phyloP scores from a whole-genome alignment of 139 green algal species.

The Mychonastes homosphaera region DNA sequence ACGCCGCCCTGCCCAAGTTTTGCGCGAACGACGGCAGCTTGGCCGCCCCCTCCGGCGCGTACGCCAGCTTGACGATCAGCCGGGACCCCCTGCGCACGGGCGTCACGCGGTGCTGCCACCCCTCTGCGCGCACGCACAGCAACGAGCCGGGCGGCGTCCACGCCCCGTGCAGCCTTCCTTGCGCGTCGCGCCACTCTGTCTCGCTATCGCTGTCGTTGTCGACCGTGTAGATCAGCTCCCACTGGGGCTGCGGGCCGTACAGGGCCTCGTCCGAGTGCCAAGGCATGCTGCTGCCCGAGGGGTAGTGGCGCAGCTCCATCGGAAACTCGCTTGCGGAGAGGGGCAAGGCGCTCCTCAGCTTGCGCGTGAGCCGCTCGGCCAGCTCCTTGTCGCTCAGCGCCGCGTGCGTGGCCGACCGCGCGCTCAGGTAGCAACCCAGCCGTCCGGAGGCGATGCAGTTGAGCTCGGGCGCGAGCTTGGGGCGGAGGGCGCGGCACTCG shows the following conservation, averaged over 20 bases:
- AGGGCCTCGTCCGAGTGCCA: constrained; percentile 23
- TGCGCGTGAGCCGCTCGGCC: background rate
- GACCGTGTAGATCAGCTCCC: constrained; percentile 21
- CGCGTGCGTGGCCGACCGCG: background rate
- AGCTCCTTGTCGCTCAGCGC: constrained; percentile 1
- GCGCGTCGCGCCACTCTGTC: constrained; percentile 17
- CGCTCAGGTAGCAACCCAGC: constrained; percentile 11
- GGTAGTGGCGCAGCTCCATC: constrained; percentile 18
- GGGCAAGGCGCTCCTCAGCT: constrained; percentile 1
- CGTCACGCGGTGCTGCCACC: constrained; percentile 17
- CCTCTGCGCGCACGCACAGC: constrained; percentile 13
- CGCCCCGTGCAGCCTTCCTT: constrained; percentile 1
- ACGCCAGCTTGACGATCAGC: constrained; percentile 15
- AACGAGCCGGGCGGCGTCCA: constrained; percentile 20
- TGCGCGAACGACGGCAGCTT: constrained; percentile 14
- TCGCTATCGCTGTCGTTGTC: constrained; percentile 19
- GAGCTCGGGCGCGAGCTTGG: background rate
- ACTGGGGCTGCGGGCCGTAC: constrained; percentile 18
- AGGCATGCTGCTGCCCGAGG: constrained; percentile 7
- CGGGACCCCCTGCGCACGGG: constrained; percentile 1
- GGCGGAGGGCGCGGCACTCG: background rate
- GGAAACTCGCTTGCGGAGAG: constrained; percentile 13
- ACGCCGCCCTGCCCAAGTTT: constrained; percentile 11
- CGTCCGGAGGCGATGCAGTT: constrained; percentile 14
- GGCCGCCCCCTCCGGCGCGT: constrained; percentile 1